phyloP scores from a whole-genome alignment of 495 filamentous ascomycete genomes.

The Penicillium herquei region DNA sequence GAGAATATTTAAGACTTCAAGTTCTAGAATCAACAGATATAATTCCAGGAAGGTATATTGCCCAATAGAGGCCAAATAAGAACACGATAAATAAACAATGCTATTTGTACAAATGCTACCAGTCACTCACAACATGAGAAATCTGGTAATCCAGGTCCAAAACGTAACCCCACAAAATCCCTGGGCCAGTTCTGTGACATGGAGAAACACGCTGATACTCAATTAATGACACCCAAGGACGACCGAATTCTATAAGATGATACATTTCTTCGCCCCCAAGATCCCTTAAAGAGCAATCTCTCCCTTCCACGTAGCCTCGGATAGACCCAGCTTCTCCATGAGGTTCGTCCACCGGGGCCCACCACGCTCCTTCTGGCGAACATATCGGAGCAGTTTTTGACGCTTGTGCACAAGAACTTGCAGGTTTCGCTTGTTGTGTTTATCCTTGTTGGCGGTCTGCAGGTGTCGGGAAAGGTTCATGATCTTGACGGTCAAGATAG shows the following conservation, averaged over 20 bases:
- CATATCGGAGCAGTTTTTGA: conserved; percentile 81
- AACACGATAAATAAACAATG: conserved; percentile 7
- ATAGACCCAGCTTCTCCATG: conserved; percentile 77
- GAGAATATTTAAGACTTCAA: too few species aligned
- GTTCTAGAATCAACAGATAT: too few species aligned
- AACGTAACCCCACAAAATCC: conserved; percentile 9
- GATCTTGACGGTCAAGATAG: conserved; percentile 96
- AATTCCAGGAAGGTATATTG: too few species aligned
- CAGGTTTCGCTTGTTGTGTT: conserved; percentile 90
- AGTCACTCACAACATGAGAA: conserved; percentile 4
- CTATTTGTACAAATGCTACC: conserved; percentile 28
- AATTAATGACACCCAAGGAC: conserved; percentile 4
- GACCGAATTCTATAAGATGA: conserved; percentile 7
- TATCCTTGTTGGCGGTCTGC: conserved; percentile 64
- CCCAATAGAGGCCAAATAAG: too few species aligned
- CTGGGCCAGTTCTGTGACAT: conserved; percentile 6
- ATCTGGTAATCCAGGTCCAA: conserved; percentile 8
- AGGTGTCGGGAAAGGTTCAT: conserved; percentile 65
- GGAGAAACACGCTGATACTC: conserved; percentile 18
- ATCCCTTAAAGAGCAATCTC: conserved; percentile 70
- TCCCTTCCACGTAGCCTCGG: conserved; percentile 79
- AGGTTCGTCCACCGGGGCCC: conserved; percentile 84
- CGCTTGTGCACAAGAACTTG: conserved; percentile 80
- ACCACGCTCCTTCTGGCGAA: conserved; percentile 86
- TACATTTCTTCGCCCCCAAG: neutral